Base-by-base conservation (phyloP, 257 asterid genomes). In the Perilla frutescens region DNA sequence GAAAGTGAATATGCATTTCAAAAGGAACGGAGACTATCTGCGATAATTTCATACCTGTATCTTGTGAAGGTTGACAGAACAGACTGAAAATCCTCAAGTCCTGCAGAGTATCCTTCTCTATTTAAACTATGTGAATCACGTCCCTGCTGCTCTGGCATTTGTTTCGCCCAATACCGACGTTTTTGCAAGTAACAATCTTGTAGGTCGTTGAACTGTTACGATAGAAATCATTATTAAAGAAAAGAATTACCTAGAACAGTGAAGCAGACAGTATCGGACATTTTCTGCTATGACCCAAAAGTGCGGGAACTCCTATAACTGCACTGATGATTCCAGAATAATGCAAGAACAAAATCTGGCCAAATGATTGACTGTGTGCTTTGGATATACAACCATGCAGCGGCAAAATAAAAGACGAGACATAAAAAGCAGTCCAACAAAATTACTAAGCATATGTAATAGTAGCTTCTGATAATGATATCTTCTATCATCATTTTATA, bases 181-280 rank as follows among this genome's bases (percentile, higher is more conserved):
- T 81, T 91, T 84, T 91, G 97, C 81, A 91, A 75, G 80, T 91
- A 91, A 76, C 93, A 89, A 32, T 88, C 95, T 86, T 89, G 96
- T 14, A 91, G 94, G 74, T 89, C 95, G 55, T 79, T 84, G 79
- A 91, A 88, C 97, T 89, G 90, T 62, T 62, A 75, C 54, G 66
- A 54, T 32, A 59, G 31, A 65, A 62, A 67, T 51, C 31, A 41
- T 69, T 37, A 47, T 68, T 51, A 15, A 68, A 39, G 65, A 50
- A 45, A 49, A 74, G 57, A 50, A 53, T 7, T 45, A 11, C 8
- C 54, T 10, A 67, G 11, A 20, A 37, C 37, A 54, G 70, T 51
- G 55, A 56, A 45, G 13, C 47, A 69, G 61, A 64, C 45, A 50
- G 40, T 31, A 45, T 47, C 32, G 7, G 56, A 37, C 55, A 70